Evolutionary conservation across 164 flowering plant genomes (phyloP).

Genomic region (Dillenia turbinata): DNA sequence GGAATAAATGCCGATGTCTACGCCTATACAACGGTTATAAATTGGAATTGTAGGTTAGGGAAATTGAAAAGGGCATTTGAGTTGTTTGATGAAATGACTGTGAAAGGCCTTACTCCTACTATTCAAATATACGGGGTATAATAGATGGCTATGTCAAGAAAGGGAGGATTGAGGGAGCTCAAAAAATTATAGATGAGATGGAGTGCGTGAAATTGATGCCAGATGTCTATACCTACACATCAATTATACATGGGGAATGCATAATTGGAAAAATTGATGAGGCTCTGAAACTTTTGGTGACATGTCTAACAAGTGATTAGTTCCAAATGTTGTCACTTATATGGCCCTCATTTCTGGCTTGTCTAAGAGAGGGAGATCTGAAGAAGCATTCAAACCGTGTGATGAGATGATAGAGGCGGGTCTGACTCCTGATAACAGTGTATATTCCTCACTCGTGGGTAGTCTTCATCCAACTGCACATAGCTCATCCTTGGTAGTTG

Average conservation of each 20-base stretch:
- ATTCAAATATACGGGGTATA: slow-evolving; percentile 47
- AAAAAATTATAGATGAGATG: slow-evolving; percentile 47
- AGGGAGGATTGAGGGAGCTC: slow-evolving; percentile 57
- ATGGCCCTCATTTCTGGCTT: slow-evolving; percentile 64
- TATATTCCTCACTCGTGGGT: slow-evolving; percentile 57
- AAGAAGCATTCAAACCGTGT: slow-evolving; percentile 69
- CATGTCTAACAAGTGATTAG: slow-evolving; percentile 40
- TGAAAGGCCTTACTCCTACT: slow-evolving; percentile 40
- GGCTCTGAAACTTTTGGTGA: slow-evolving; percentile 46
- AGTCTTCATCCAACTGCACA: slow-evolving; percentile 46
- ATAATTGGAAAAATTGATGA: slow-evolving; percentile 48
- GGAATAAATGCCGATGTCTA: slow-evolving; percentile 37
- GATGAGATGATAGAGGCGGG: slow-evolving; percentile 67
- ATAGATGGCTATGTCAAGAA: slow-evolving; percentile 65
- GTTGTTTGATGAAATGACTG: slow-evolving; percentile 42
- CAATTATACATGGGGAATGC: slow-evolving; percentile 68
- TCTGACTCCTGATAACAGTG: slow-evolving; percentile 57
- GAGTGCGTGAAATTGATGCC: slow-evolving; percentile 37
- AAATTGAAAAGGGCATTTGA: slow-evolving; percentile 36
- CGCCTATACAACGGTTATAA: slow-evolving; percentile 42
- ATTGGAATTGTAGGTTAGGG: slow-evolving; percentile 33
- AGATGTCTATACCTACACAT: slow-evolving; percentile 64
- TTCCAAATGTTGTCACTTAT: slow-evolving; percentile 40
- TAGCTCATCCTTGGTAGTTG: no score
- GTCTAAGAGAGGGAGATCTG: slow-evolving; percentile 62